Conservation (phyloP, 441 rosid species). For the Capsella rubella region DNA sequence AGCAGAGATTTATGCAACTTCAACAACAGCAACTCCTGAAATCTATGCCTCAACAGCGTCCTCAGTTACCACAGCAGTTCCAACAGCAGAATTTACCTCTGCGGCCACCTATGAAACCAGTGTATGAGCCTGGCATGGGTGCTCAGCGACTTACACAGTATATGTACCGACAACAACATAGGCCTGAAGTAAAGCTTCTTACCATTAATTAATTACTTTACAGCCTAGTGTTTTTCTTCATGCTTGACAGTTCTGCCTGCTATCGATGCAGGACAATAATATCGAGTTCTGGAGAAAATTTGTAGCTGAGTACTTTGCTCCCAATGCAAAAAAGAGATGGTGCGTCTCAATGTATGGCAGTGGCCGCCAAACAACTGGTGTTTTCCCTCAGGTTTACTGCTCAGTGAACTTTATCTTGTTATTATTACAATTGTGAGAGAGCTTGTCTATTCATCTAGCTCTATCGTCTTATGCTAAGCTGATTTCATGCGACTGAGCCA, state of each 20-base stretch:
- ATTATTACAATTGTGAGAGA: background rate
- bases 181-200: conserved; percentile 81
- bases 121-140: conserved; percentile 93
- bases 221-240: conserved; percentile 9
- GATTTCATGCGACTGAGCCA: conserved; percentile 16
- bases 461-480: conserved; percentile 14
- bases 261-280: conserved; percentile 56
- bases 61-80: conserved; percentile 82
- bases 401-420: conserved; percentile 26
- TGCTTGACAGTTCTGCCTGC: conserved; percentile 21
- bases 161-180: conserved; percentile 95
- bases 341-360: conserved; percentile 68
- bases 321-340: conserved; percentile 70
- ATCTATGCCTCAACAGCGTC: conserved; percentile 80
- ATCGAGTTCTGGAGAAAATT: conserved; percentile 71
- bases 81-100: conserved; percentile 80
- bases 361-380: conserved; percentile 71
- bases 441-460: background rate
- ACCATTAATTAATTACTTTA: background rate
- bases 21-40: conserved; percentile 91
- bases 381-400: conserved; percentile 64
- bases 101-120: conserved; percentile 76
- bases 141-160: conserved; percentile 89
- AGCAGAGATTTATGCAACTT: conserved; percentile 76
- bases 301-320: conserved; percentile 67